A percentile compares a stretch with the other conserved stretches of the same genome.
Conservation (phyloP, 176 grass and related monocot genomes). For the Cenchrus purpureus region DNA sequence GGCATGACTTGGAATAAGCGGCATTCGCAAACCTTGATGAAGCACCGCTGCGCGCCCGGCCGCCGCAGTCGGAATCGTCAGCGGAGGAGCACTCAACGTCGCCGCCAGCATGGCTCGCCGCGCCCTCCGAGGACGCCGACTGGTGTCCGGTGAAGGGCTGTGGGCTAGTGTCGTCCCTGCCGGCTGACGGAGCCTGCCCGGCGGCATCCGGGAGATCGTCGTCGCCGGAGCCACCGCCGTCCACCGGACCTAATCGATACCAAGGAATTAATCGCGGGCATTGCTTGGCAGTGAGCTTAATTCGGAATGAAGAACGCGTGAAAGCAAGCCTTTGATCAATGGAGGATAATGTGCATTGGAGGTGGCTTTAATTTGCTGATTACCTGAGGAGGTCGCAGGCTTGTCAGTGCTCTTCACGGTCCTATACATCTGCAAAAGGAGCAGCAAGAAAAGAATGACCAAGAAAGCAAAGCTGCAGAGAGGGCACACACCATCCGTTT, state of each 20-base stretch:
- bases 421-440: conserved; percentile 69
- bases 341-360: neutral
- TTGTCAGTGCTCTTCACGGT: conserved; percentile 88
- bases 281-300: neutral
- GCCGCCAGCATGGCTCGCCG: conserved; percentile 32
- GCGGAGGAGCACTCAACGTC: conserved; percentile 54
- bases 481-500: conserved; percentile 15
- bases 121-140: conserved; percentile 28
- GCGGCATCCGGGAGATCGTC: conserved; percentile 39
- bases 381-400: conserved; percentile 78
- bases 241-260: conserved; percentile 39
- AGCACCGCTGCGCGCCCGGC: conserved; percentile 37
- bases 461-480: conserved; percentile 48
- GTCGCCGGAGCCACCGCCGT: conserved; percentile 59
- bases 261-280: neutral
- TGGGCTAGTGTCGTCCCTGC: neutral
- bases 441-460: conserved; percentile 40
- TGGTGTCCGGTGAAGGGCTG: neutral
- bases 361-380: neutral
- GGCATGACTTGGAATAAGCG: neutral
- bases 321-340: neutral
- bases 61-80: conserved; percentile 42
- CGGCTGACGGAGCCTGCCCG: neutral
- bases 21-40: conserved; percentile 58
- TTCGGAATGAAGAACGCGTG: neutral